phyloP scores from a whole-genome alignment of 1,139 yeast species.

The Candida sojae region DNA sequence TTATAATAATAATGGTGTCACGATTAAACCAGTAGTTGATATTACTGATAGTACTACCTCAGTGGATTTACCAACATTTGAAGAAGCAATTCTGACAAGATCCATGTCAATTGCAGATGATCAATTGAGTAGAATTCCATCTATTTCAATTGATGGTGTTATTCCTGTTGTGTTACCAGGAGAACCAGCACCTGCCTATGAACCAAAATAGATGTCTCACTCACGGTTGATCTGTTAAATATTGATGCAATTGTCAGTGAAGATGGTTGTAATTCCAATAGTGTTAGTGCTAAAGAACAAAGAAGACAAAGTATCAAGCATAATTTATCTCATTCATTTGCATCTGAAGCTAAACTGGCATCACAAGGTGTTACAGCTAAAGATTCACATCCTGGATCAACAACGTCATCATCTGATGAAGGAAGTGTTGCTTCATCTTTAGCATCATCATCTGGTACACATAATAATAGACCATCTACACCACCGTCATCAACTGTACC shows the following conservation, averaged over 20 bases:
- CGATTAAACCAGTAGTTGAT: constrained; percentile 33
- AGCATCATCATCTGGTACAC: neutral
- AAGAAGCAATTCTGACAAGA: constrained; percentile 50
- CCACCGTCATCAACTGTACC: constrained; percentile 10
- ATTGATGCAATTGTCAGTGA: constrained; percentile 27
- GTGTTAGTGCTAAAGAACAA: neutral
- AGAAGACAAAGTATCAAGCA: constrained; percentile 6
- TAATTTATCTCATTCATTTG: constrained; percentile 13
- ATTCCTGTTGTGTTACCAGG: constrained; percentile 16
- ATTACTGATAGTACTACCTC: constrained; percentile 11
- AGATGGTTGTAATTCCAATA: neutral
- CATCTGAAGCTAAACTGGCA: neutral
- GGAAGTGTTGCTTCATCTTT: constrained; percentile 5
- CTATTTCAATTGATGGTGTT: constrained; percentile 18
- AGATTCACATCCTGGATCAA: neutral
- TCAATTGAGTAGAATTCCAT: constrained; percentile 35
- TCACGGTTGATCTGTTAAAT: constrained; percentile 11
- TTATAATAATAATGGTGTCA: constrained; percentile 37
- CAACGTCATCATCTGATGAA: constrained; percentile 4
- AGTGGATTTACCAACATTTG: constrained; percentile 56
- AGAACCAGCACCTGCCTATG: constrained; percentile 43
- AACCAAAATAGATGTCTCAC: constrained; percentile 10
- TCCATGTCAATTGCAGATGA: constrained; percentile 39
- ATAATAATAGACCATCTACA: constrained; percentile 1
- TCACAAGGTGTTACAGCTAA: neutral